These are phyloP conservation scores for Gilbertella persicaria DNA, from an alignment of 371 early-diverging fungal species.

Conservation along the genomic window DNA sequence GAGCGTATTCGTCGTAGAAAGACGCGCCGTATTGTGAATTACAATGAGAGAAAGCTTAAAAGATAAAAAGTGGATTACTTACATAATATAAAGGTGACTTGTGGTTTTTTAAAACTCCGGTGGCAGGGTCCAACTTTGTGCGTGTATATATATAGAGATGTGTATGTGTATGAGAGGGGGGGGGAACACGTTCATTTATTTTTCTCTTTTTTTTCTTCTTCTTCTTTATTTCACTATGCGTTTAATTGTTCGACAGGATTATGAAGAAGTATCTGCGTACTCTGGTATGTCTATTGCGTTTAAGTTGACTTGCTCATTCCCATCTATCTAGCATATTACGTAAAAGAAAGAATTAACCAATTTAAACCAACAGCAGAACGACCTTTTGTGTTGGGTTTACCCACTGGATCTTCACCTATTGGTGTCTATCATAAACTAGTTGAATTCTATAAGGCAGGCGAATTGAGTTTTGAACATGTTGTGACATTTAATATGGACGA, in stretches of 20 bases:
- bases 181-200: no score
- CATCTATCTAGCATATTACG: slow-evolving; percentile 57
- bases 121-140: no score
- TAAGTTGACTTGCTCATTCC: no score
- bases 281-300: slow-evolving; percentile 40
- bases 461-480: slow-evolving; percentile 54
- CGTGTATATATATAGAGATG: no score
- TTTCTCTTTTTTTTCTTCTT: background rate
- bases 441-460: slow-evolving; percentile 53
- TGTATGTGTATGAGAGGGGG: no score
- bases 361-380: slow-evolving; percentile 58
- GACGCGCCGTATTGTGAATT: slow-evolving; percentile 9
- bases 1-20: slow-evolving; percentile 18
- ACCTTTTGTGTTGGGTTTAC: slow-evolving; percentile 67
- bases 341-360: slow-evolving; percentile 61
- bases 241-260: slow-evolving; percentile 67
- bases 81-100: no score
- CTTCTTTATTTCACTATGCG: slow-evolving; percentile 42
- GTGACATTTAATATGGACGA: slow-evolving; percentile 65
- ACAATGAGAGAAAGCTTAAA: slow-evolving; percentile 2
- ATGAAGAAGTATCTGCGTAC: slow-evolving; percentile 59
- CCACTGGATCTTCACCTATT: slow-evolving; percentile 67
- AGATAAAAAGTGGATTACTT: no score
- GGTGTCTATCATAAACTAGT: slow-evolving; percentile 61
- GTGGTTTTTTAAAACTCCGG: no score